phyloP scores from a whole-genome alignment of 805 yeast species.

The Cyberlindnera xishuangbannaensis region DNA sequence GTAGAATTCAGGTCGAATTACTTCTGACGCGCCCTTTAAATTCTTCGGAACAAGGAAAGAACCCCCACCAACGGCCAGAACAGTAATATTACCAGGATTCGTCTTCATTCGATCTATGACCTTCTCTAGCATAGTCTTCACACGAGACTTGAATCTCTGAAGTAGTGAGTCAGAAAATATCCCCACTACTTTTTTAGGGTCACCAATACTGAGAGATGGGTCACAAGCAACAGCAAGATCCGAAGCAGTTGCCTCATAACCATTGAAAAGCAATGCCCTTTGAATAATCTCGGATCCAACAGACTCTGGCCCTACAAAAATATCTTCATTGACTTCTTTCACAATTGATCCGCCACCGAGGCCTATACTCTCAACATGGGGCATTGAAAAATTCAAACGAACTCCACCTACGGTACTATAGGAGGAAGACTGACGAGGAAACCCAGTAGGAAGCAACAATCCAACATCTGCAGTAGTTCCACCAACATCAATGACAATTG shows the following conservation, averaged over 20 bases:
- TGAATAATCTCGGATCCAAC: conserved; percentile 32
- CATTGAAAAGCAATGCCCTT: conserved; percentile 28
- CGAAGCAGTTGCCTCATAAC: conserved; percentile 34
- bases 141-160: conserved; percentile 2
- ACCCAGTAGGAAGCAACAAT: conserved; percentile 29
- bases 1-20: conserved; percentile 34
- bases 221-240: conserved; percentile 27
- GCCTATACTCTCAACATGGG: conserved; percentile 42
- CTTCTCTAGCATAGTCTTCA: conserved; percentile 26
- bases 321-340: conserved; percentile 17
- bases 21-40: conserved; percentile 35
- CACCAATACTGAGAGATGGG: conserved; percentile 2
- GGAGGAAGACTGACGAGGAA: conserved; percentile 40
- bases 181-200: neutral
- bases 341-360: conserved; percentile 45
- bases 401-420: conserved; percentile 40
- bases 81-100: conserved; percentile 35
- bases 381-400: conserved; percentile 42
- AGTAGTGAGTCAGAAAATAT: neutral
- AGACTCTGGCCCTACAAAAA: conserved; percentile 41
- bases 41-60: conserved; percentile 35
- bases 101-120: conserved; percentile 40
- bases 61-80: conserved; percentile 43
- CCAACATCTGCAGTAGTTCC: conserved; percentile 47
- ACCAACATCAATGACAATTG: conserved; percentile 40